phyloP scores from a whole-genome alignment of 352 stramenopile species.

The Phytophthora cajani region DNA sequence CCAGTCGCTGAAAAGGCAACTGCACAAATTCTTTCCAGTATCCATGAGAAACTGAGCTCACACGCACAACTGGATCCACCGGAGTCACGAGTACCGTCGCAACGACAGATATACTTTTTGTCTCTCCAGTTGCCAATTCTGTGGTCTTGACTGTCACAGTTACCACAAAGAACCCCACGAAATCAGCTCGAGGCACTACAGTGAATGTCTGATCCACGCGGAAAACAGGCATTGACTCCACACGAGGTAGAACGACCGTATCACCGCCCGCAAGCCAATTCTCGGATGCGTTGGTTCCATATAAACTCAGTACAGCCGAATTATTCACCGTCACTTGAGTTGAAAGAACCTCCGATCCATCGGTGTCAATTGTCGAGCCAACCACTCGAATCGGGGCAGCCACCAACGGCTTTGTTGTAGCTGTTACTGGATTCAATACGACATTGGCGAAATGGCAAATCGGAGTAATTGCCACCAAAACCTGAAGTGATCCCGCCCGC shows the following conservation, averaged over 20 bases:
- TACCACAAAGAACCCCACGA: slow-evolving; percentile 50
- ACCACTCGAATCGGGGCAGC: slow-evolving; percentile 26
- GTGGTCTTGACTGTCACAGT: slow-evolving; percentile 44
- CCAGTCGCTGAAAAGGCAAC: slow-evolving; percentile 48
- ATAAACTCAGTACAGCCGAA: slow-evolving; percentile 29
- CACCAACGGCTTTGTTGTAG: slow-evolving; percentile 33
- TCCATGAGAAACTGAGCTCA: slow-evolving; percentile 20
- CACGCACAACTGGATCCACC: slow-evolving; percentile 33
- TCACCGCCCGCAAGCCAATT: slow-evolving; percentile 20
- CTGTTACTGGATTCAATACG: slow-evolving; percentile 24
- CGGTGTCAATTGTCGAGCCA: slow-evolving; percentile 36
- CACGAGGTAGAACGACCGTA: slow-evolving; percentile 13
- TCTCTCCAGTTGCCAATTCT: slow-evolving; percentile 44
- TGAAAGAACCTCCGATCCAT: slow-evolving; percentile 37
- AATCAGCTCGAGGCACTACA: slow-evolving; percentile 45
- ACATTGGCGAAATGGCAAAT: slow-evolving; percentile 39
- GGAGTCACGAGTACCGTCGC: slow-evolving; percentile 41
- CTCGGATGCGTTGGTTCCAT: slow-evolving; percentile 26
- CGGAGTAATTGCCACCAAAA: slow-evolving; percentile 16
- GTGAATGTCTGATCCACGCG: slow-evolving; percentile 26
- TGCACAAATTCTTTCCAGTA: slow-evolving; percentile 46
- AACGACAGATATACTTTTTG: slow-evolving; percentile 14
- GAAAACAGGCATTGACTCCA: slow-evolving; percentile 19
- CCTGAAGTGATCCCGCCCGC: neutral
- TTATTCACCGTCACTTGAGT: slow-evolving; percentile 31